These are phyloP conservation scores for Aotearoamyces nothofagi DNA, from an alignment of 2,329 filamentous ascomycete species.

Conservation along the genomic window DNA sequence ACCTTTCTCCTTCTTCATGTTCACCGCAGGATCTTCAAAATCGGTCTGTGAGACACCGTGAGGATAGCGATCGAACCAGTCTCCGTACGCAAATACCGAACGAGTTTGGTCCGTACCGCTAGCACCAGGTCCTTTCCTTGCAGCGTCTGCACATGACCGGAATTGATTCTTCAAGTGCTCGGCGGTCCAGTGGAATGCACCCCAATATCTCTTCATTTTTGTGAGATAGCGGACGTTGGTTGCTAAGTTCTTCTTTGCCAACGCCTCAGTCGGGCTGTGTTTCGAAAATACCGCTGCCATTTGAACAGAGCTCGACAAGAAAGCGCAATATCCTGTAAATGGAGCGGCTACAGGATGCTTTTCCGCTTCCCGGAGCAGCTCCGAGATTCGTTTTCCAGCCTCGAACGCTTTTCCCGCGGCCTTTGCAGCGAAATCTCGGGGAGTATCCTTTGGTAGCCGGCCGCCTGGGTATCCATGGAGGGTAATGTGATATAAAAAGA, in stretches of 20 bases:
- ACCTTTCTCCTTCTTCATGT: constrained; percentile 57
- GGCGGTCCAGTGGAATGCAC: constrained; percentile 94
- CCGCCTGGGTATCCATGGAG: constrained; percentile 46
- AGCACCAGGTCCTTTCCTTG: constrained; percentile 46
- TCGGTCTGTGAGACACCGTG: constrained; percentile 77
- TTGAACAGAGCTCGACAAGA: constrained; percentile 87
- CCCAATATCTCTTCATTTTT: constrained; percentile 96
- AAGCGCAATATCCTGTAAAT: constrained; percentile 89
- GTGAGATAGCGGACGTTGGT: constrained; percentile 82
- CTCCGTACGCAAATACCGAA: constrained; percentile 82
- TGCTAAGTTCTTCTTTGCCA: constrained; percentile 70
- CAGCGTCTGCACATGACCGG: constrained; percentile 68
- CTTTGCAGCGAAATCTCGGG: constrained; percentile 58
- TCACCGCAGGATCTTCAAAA: constrained; percentile 59
- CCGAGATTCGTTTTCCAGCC: constrained; percentile 76
- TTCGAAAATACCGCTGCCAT: constrained; percentile 84
- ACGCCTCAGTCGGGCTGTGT: constrained; percentile 57
- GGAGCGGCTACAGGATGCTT: constrained; percentile 73
- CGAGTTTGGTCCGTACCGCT: constrained; percentile 31
- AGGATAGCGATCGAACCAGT: constrained; percentile 94
- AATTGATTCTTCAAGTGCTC: constrained; percentile 88
- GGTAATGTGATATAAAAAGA: constrained; percentile 83
- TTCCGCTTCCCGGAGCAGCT: constrained; percentile 66
- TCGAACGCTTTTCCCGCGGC: constrained; percentile 63
- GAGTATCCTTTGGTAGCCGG: constrained; percentile 48